Conservation (phyloP, 768 basidiomycete species). For the Mycena metata region DNA sequence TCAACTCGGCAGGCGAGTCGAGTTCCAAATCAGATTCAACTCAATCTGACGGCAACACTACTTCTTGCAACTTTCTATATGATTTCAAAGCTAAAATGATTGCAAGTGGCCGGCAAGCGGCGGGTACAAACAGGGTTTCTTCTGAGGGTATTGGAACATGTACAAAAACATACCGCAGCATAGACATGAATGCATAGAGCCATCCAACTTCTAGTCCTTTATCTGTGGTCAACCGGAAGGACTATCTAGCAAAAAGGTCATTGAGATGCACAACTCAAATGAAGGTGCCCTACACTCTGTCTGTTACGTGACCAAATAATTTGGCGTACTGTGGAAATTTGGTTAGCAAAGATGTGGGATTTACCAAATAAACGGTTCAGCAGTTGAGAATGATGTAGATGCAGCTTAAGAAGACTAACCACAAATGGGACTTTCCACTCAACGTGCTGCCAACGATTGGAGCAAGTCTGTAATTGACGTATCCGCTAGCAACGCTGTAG, state of each 20-base stretch:
- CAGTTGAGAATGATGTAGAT: constrained; percentile 6
- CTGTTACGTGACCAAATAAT: not conserved
- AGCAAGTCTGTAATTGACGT: constrained; percentile 11
- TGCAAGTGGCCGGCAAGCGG: no score
- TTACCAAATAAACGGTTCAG: constrained; percentile 12
- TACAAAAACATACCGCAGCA: constrained; percentile 19
- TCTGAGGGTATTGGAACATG: no score
- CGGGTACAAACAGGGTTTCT: no score
- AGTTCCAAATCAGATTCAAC: no score
- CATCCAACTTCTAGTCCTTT: constrained; percentile 28
- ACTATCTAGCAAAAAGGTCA: constrained; percentile 1
- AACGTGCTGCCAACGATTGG: constrained; percentile 13
- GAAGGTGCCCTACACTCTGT: constrained; percentile 1
- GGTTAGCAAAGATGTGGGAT: not conserved
- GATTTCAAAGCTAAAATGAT: not conserved
- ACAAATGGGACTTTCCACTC: constrained; percentile 2
- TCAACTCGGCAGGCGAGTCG: no score
- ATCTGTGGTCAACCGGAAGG: constrained; percentile 26
- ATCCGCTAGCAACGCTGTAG: constrained; percentile 6
- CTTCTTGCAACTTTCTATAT: not conserved
- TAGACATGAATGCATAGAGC: constrained; percentile 24
- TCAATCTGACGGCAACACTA: no score
- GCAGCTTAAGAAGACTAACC: constrained; percentile 15
- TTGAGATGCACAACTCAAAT: not conserved
- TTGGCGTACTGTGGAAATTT: not conserved